These are phyloP conservation scores for Favolaschia claudopus DNA, from an alignment of 768 basidiomycete genomes.

Conservation along the genomic window DNA sequence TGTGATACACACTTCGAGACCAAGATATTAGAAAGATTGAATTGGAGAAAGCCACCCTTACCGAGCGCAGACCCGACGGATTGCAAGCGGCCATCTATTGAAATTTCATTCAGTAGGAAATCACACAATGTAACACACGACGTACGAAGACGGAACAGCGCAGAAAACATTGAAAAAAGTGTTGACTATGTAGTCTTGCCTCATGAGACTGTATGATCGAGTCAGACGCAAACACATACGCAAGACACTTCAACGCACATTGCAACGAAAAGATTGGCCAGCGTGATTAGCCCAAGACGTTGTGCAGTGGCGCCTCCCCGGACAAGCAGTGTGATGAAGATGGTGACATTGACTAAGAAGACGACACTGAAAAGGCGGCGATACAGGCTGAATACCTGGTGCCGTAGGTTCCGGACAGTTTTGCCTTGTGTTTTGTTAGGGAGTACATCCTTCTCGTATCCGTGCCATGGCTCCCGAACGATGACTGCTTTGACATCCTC, in stretches of 20 bases:
- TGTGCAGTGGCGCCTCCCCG: conserved; percentile 42
- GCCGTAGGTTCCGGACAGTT: conserved; percentile 58
- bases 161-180: conserved; percentile 61
- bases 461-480: conserved; percentile 53
- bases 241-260: conserved; percentile 29
- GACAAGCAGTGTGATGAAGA: conserved; percentile 53
- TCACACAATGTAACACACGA: not conserved
- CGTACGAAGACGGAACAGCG: conserved; percentile 57
- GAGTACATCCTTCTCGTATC: conserved; percentile 56
- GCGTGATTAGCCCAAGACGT: conserved; percentile 47
- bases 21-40: not conserved
- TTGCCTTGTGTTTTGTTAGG: conserved; percentile 61
- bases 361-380: conserved; percentile 66
- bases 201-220: conserved; percentile 41
- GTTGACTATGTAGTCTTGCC: conserved; percentile 67
- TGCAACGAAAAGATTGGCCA: conserved; percentile 57
- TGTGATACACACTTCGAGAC: conserved; percentile 57
- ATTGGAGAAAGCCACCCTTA: not conserved
- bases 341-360: conserved; percentile 61
- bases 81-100: conserved; percentile 62
- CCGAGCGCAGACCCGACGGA: conserved; percentile 58
- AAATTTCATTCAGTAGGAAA: not conserved
- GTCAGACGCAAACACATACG: not conserved
- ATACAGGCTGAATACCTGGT: conserved; percentile 63
- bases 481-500: conserved; percentile 40